phyloP scores from a whole-genome alignment of 345 rosid genomes.

The Eucalyptus marginata region DNA sequence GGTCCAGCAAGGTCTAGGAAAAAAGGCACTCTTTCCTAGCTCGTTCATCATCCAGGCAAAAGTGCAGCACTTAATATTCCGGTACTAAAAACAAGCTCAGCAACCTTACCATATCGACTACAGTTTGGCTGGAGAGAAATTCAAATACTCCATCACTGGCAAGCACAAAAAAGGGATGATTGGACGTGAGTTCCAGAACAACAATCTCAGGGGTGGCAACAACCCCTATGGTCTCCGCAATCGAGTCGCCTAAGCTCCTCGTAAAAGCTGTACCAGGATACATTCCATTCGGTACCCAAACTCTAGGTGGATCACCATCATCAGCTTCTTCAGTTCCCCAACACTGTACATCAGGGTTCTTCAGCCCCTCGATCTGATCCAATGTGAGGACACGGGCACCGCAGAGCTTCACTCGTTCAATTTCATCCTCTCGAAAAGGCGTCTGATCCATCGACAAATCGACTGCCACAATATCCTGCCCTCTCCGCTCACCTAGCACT shows the following conservation, averaged over 20 bases:
- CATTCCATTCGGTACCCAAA: constrained; percentile 95
- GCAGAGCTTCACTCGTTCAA: constrained; percentile 76
- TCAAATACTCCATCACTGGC: constrained; percentile 99
- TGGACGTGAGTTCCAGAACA: constrained; percentile 69
- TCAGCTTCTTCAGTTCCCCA: constrained; percentile 97
- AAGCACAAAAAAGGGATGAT: constrained; percentile 86
- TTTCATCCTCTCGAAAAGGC: constrained; percentile 75
- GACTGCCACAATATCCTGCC: constrained; percentile 66
- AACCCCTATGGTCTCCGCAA: constrained; percentile 92
- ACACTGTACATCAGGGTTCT: constrained; percentile 87
- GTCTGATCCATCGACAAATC: constrained; percentile 95
- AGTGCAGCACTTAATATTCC: neutral
- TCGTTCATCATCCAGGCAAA: neutral
- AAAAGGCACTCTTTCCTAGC: neutral
- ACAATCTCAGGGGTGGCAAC: constrained; percentile 94
- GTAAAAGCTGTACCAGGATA: constrained; percentile 99
- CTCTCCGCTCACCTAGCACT: constrained; percentile 72
- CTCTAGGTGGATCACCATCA: constrained; percentile 97
- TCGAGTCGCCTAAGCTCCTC: constrained; percentile 89
- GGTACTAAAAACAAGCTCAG: neutral
- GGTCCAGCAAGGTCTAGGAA: neutral
- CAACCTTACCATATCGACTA: constrained; percentile 86
- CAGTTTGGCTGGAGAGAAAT: constrained; percentile 90
- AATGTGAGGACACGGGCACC: constrained; percentile 93
- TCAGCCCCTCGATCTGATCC: constrained; percentile 97